phyloP scores from a whole-genome alignment of 2,329 filamentous ascomycete species.

The Colletotrichum tropicale region DNA sequence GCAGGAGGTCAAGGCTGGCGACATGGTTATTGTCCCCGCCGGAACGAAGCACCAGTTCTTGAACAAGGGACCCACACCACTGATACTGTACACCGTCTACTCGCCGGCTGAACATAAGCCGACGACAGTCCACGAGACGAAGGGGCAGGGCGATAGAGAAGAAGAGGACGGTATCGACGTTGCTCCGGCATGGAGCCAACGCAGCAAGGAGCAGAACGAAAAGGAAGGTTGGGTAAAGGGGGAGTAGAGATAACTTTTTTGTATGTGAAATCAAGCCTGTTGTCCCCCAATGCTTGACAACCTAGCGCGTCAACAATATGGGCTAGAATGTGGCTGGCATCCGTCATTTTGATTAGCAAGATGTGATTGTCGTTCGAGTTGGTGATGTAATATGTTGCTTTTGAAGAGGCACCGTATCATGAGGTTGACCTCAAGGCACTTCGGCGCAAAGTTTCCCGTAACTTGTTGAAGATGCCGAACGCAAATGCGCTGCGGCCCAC shows the following conservation, averaged over 20 bases:
- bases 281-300: background rate
- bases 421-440: background rate
- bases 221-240: constrained; percentile 57
- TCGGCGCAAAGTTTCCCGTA: background rate
- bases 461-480: background rate
- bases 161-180: constrained; percentile 67
- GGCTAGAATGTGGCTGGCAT: no score
- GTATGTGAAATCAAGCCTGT: background rate
- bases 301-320: background rate
- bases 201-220: constrained; percentile 63
- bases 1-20: constrained; percentile 46
- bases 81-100: constrained; percentile 69
- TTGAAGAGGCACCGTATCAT: background rate
- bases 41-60: constrained; percentile 71
- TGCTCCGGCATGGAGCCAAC: constrained; percentile 62
- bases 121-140: constrained; percentile 64
- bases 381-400: background rate
- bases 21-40: constrained; percentile 57
- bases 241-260: background rate
- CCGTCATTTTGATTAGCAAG: background rate
- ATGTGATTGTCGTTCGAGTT: background rate
- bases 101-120: constrained; percentile 66
- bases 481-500: background rate
- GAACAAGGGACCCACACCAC: constrained; percentile 61
- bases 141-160: constrained; percentile 66